A percentile compares a stretch with the other conserved stretches of the same genome.
Evolutionary conservation across 2,329 filamentous ascomycete genomes (phyloP).

Genomic region (Fusarium begoniae): DNA sequence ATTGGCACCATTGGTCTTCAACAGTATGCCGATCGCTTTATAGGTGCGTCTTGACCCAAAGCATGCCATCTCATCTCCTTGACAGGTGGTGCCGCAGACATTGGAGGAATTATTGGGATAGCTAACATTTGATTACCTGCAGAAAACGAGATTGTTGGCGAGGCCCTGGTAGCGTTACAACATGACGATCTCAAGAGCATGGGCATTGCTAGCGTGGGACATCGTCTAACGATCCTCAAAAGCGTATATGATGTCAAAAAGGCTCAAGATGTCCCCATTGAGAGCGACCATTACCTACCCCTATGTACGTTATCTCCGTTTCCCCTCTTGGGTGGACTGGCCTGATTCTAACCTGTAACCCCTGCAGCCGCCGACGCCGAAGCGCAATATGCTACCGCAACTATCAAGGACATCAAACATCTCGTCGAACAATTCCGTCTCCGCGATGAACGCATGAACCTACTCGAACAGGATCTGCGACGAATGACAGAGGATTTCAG

Average conservation of each 20-base stretch:
- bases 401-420: slow-evolving; percentile 90
- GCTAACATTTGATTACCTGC: slow-evolving; percentile 37
- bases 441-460: slow-evolving; percentile 87
- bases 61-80: not conserved
- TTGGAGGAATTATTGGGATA: not conserved
- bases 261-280: slow-evolving; percentile 89
- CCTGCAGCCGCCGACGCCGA: slow-evolving; percentile 84
- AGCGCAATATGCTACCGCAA: slow-evolving; percentile 84
- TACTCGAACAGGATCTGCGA: slow-evolving; percentile 84
- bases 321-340: slow-evolving; percentile 33
- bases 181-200: slow-evolving; percentile 96
- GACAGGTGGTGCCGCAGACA: not conserved
- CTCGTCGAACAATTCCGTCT: slow-evolving; percentile 89
- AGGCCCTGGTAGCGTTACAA: slow-evolving; percentile 86
- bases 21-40: slow-evolving; percentile 84
- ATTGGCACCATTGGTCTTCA: slow-evolving; percentile 80
- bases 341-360: slow-evolving; percentile 23
- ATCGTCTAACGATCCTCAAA: slow-evolving; percentile 93
- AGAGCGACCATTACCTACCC: slow-evolving; percentile 93
- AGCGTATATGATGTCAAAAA: slow-evolving; percentile 97
- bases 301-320: slow-evolving; percentile 68
- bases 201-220: slow-evolving; percentile 91
- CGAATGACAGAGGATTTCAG: slow-evolving; percentile 89
- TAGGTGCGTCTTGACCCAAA: slow-evolving; percentile 68
- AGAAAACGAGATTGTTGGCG: slow-evolving; percentile 96